Evolutionary conservation across 345 rosid genomes (phyloP).

Genomic region (Luvunga scandens): DNA sequence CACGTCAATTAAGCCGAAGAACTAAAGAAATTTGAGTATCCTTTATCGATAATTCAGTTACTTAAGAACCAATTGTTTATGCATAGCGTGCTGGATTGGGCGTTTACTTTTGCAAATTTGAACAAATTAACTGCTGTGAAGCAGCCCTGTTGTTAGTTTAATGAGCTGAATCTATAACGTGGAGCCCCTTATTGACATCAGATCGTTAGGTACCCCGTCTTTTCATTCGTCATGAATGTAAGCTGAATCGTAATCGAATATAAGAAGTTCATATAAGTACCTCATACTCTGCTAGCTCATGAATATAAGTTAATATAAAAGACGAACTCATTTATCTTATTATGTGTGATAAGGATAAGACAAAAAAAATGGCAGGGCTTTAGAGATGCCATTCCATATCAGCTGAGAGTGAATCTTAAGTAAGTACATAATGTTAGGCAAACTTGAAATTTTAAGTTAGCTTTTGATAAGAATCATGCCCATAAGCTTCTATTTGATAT

Average conservation of each 20-base stretch:
- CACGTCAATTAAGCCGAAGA: neutral
- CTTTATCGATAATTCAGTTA: neutral
- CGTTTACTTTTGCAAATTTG: neutral
- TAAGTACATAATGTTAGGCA: no score
- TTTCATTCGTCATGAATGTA: neutral
- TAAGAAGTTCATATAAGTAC: no score
- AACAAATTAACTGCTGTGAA: neutral
- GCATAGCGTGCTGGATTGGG: neutral
- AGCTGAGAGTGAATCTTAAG: no score
- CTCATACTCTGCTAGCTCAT: no score
- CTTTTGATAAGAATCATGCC: no score
- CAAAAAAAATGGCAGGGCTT: fast-evolving
- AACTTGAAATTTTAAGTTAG: fast-evolving
- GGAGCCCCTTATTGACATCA: neutral
- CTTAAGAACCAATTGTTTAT: neutral
- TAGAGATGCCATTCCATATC: no score
- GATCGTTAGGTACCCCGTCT: neutral
- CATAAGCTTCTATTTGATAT: no score
- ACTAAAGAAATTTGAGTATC: neutral
- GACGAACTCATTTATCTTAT: no score
- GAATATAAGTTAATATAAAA: no score
- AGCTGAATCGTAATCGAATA: no score
- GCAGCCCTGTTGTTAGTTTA: neutral
- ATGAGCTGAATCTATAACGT: neutral
- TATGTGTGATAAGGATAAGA: no score